Percentiles rank a stretch among this genome's conserved stretches.
Evolutionary conservation across 129 eudicot species (phyloP).

Genomic region (Flaveria sonorensis): DNA sequence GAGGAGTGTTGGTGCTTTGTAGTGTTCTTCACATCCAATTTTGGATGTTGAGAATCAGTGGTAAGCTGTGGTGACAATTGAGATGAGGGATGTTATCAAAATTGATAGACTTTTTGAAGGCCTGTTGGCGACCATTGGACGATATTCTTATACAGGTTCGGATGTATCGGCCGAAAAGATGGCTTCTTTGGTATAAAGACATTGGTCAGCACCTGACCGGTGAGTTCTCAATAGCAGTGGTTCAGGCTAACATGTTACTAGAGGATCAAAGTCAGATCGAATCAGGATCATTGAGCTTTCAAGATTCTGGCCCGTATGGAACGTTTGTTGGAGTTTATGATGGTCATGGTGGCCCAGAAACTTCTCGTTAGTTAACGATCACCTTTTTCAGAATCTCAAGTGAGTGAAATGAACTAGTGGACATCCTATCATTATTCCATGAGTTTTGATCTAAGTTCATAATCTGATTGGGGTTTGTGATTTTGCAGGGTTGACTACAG

Average conservation of each 20-base stretch:
- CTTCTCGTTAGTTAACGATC: constrained; percentile 68
- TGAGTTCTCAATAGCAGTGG: constrained; percentile 78
- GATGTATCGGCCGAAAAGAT: constrained; percentile 62
- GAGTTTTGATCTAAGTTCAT: background rate
- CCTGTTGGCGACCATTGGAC: constrained; percentile 65
- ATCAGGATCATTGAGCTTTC: constrained; percentile 71
- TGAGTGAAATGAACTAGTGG: constrained; percentile 29
- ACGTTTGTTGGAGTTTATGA: constrained; percentile 78
- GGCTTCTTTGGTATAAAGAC: constrained; percentile 82
- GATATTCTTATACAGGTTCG: constrained; percentile 39
- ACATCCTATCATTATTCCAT: background rate
- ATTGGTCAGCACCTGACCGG: constrained; percentile 62
- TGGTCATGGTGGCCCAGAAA: constrained; percentile 91
- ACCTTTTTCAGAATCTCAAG: constrained; percentile 69
- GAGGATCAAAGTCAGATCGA: constrained; percentile 82
- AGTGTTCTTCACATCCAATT: constrained; percentile 50
- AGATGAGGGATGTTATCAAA: constrained; percentile 84
- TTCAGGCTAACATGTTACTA: constrained; percentile 72
- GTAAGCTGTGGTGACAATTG: constrained; percentile 48
- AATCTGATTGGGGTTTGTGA: background rate
- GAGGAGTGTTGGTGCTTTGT: constrained; percentile 1
- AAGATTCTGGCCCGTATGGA: constrained; percentile 68
- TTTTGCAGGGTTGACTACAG: constrained; percentile 57
- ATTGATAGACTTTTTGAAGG: constrained; percentile 62
- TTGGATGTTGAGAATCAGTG: constrained; percentile 57